Base-by-base conservation (phyloP, 2,329 filamentous ascomycete genomes). In the Chaetomiaceae sp. region DNA sequence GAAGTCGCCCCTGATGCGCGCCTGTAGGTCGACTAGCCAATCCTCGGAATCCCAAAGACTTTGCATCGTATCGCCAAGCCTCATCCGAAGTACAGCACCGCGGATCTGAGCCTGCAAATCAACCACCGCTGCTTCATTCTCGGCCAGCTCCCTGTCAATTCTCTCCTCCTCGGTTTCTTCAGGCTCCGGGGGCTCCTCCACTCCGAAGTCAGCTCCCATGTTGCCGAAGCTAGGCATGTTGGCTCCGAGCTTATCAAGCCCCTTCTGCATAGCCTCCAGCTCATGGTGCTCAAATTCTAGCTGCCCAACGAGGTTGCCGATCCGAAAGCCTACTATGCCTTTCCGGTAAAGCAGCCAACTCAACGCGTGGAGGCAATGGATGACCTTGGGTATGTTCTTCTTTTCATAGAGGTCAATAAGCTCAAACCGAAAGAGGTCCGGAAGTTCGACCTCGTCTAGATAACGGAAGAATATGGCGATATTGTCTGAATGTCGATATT, bases 331-430 rank as follows among this genome's bases (percentile, higher is more conserved):
- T 34, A 97, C 87, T 58, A 97, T 90, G 1, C 94, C 92, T 68
- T 96, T 94, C 44, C 94, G 86, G 70, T 89, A 96, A 10, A 99
- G 77, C n/a, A 99, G 78, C 90, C 92, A 99, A 67, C 92, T 97
- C 16, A 99, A 76, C 0, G 94, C 94, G 65, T 99, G 94, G 48
- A 99, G 94, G 67, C 94, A 99, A 73, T 99, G 95, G 57, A 99
- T 99, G 67, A 97, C 95, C 70, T 97, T 99, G 4, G 94, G 94
- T 1, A 97, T 95, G 64, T 99, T 99, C 73, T 99, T 99, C 77
- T 97, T 99, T 71, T 99, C 95, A 74, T 99, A 99, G 11, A 99
- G 74, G 70, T 99, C 94, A 59, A 97, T 95, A 41, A 97, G 78
- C 69, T 99, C 94, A 69, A 99, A 99, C 53, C 92, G 85, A 69